Conservation (phyloP, 1,284 basidiomycete genomes). For the Fomitopsis betulina region DNA sequence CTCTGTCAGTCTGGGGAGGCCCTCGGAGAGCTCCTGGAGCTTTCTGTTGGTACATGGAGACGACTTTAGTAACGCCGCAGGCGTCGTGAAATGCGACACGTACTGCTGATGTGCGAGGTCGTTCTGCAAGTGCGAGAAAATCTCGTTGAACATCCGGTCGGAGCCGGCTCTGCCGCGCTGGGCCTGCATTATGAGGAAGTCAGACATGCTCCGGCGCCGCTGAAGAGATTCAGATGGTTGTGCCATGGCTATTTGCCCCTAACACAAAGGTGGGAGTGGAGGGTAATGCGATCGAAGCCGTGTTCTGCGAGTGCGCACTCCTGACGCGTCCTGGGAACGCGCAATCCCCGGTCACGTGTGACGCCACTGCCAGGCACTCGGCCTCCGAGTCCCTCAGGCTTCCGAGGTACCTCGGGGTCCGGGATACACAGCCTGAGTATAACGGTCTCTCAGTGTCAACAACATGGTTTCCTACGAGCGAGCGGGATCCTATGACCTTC, state of each 20-base stretch:
- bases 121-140: not conserved
- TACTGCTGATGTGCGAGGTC: not conserved
- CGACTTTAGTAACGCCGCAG: not conserved
- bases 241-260: not conserved
- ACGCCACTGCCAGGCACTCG: no score
- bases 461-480: no score
- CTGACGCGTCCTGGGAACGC: no score
- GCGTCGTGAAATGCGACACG: not conserved
- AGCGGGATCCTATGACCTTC: no score
- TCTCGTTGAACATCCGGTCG: not conserved
- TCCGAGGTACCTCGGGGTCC: no score
- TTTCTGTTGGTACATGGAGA: not conserved
- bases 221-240: not conserved
- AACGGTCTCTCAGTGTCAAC: no score
- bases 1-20: slow-evolving; percentile 41
- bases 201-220: not conserved
- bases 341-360: no score
- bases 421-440: no score
- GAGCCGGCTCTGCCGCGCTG: not conserved
- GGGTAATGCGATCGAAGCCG: no score
- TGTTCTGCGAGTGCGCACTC: no score
- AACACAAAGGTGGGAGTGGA: not conserved
- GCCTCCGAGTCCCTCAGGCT: no score
- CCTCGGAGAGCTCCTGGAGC: slow-evolving; percentile 27
- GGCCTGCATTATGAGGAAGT: not conserved